Percentiles rank a stretch among this genome's conserved stretches.
These are phyloP conservation scores for Aspergillus haitiensis DNA, from an alignment of 495 filamentous ascomycete genomes.

Conservation along the genomic window DNA sequence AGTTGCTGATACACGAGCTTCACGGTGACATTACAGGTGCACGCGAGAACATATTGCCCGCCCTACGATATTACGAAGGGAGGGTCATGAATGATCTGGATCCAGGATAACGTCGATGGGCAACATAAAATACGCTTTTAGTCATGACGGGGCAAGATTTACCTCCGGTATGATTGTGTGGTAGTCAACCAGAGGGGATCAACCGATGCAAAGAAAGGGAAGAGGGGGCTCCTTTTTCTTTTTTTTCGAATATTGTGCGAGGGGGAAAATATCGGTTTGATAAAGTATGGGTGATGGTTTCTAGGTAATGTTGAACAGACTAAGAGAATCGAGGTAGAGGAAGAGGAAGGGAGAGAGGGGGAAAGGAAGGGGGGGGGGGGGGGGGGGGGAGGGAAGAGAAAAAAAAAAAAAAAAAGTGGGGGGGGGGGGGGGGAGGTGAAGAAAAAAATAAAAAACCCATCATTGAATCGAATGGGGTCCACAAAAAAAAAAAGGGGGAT, in stretches of 20 bases:
- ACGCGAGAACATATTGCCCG: slow-evolving; percentile 21
- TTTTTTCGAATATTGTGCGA: not conserved
- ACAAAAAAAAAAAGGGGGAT: too few species aligned
- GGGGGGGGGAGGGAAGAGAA: slow-evolving; percentile 8
- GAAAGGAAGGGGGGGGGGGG: slow-evolving; percentile 8
- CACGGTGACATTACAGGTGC: slow-evolving; percentile 21
- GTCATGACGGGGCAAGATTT: slow-evolving; percentile 1
- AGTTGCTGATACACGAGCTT: slow-evolving; percentile 23
- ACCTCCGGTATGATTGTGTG: slow-evolving; percentile 17
- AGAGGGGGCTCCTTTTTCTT: not conserved
- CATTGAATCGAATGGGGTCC: too few species aligned
- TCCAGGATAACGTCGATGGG: not conserved
- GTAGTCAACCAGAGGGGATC: slow-evolving; percentile 2
- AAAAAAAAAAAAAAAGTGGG: too few species aligned
- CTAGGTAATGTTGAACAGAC: not conserved
- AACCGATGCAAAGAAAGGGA: slow-evolving; percentile 3
- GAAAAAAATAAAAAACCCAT: too few species aligned
- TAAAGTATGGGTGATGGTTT: slow-evolving; percentile 8
- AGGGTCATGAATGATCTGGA: slow-evolving; percentile 3
- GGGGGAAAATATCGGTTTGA: not conserved
- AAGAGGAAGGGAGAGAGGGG: slow-evolving; percentile 6
- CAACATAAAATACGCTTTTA: slow-evolving; percentile 6
- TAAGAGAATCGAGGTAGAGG: slow-evolving; percentile 7
- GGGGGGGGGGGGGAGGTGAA: too few species aligned
- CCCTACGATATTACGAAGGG: slow-evolving; percentile 29